Conservation (phyloP, 2,329 filamentous ascomycete species). For the Alternaria incomplexa region DNA sequence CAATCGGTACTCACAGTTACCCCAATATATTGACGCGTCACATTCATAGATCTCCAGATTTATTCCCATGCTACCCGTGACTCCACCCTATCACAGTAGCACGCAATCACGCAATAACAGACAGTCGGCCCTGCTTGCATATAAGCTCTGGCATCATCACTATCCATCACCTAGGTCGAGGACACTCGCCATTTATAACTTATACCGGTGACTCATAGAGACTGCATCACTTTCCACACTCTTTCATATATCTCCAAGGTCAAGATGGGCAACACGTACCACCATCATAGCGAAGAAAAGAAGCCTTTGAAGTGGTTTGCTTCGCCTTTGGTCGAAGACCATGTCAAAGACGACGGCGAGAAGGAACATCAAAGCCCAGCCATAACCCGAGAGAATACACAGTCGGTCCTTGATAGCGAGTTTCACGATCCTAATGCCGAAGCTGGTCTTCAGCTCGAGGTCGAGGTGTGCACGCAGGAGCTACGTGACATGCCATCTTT, state of each 20-base stretch:
- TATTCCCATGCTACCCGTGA: not conserved
- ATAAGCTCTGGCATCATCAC: not conserved
- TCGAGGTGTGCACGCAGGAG: not conserved
- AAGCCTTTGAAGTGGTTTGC: slow-evolving; percentile 1
- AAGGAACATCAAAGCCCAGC: not conserved
- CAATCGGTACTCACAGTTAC: not conserved
- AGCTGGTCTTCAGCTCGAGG: not conserved
- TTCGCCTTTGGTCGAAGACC: not conserved
- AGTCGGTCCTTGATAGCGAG: not conserved
- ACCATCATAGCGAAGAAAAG: not conserved
- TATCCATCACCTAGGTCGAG: not conserved
- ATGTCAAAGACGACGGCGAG: not conserved
- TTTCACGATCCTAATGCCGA: not conserved
- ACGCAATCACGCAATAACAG: not conserved
- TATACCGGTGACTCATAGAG: not conserved
- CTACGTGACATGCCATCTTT: not conserved
- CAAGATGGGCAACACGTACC: not conserved
- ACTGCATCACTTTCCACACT: not conserved
- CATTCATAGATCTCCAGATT: not conserved
- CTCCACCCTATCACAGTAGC: not conserved
- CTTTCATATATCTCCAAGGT: not conserved
- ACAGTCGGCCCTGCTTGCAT: not conserved
- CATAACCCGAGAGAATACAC: not conserved
- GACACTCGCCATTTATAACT: not conserved
- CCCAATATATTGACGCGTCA: not conserved